Conservation (phyloP, 768 basidiomycete genomes). For the Pleurotus eryngii region DNA sequence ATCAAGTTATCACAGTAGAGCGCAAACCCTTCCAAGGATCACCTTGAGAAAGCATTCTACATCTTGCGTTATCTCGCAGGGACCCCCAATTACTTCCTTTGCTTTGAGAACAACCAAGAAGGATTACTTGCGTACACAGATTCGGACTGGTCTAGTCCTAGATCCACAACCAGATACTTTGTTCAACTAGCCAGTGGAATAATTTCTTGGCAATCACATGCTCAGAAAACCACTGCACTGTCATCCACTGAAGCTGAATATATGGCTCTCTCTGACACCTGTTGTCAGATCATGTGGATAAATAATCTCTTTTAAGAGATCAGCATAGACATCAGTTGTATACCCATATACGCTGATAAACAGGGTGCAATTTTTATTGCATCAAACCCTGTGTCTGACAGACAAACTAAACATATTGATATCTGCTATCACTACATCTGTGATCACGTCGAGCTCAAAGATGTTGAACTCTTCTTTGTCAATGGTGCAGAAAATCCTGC, state of each 20-base stretch:
- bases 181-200: conserved; percentile 22
- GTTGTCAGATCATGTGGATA: too few relatives aligned
- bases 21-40: conserved; percentile 9
- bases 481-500: too few relatives aligned
- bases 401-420: too few relatives aligned
- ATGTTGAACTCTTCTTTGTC: too few relatives aligned
- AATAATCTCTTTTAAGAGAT: too few relatives aligned
- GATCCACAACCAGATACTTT: conserved; percentile 25
- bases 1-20: too few relatives aligned
- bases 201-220: conserved; percentile 29
- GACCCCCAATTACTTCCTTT: conserved; percentile 14
- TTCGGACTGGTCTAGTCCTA: conserved; percentile 21
- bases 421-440: too few relatives aligned
- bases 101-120: conserved; percentile 11
- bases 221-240: conserved; percentile 25
- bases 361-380: too few relatives aligned
- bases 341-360: too few relatives aligned
- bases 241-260: conserved; percentile 32
- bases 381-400: too few relatives aligned
- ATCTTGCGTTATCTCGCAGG: conserved; percentile 27
- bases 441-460: too few relatives aligned
- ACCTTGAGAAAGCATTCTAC: conserved; percentile 20
- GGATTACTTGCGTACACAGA: conserved; percentile 13
- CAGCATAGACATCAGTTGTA: too few relatives aligned
- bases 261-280: conserved; percentile 15